Percentiles rank a stretch among this genome's conserved stretches.
Evolutionary conservation across 257 asterid species (phyloP).

Genomic region (Solanum lycopersicoides): DNA sequence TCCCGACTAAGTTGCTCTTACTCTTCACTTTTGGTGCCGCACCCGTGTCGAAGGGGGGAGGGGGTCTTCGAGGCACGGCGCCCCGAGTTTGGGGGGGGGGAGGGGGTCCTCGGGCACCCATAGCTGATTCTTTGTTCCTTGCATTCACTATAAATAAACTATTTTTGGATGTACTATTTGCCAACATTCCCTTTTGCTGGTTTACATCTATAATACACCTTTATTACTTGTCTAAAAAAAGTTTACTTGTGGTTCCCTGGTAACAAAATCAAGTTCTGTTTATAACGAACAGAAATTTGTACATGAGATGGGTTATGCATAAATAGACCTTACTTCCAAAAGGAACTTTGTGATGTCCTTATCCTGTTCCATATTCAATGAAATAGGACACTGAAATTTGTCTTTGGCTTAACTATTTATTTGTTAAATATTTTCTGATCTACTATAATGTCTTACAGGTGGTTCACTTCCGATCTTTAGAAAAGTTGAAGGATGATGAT

Average conservation of each 20-base stretch:
- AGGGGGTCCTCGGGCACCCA: too few species aligned
- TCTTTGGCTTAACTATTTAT: not conserved
- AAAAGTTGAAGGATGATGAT: conserved; percentile 85
- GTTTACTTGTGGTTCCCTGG: not conserved
- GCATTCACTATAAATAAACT: not conserved
- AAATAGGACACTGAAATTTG: not conserved
- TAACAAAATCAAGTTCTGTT: not conserved
- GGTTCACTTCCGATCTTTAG: conserved; percentile 84
- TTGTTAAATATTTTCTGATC: not conserved
- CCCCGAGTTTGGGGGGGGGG: too few species aligned
- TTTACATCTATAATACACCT: not conserved
- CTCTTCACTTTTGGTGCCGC: too few species aligned
- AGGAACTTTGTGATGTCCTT: not conserved
- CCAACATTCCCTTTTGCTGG: not conserved
- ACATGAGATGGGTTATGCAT: not conserved
- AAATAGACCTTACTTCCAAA: not conserved
- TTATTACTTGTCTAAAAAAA: not conserved
- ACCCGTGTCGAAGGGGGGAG: too few species aligned
- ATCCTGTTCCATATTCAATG: not conserved
- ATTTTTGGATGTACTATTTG: not conserved
- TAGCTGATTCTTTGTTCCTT: not conserved
- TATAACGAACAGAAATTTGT: not conserved
- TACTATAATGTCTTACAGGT: conserved; percentile 33
- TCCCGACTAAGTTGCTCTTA: too few species aligned
- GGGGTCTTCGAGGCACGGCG: too few species aligned